Evolutionary conservation across 2,329 filamentous ascomycete genomes (phyloP), one percentile per base, ranked within the genome.

Genomic region (Pseudomassariella vexata): DNA sequence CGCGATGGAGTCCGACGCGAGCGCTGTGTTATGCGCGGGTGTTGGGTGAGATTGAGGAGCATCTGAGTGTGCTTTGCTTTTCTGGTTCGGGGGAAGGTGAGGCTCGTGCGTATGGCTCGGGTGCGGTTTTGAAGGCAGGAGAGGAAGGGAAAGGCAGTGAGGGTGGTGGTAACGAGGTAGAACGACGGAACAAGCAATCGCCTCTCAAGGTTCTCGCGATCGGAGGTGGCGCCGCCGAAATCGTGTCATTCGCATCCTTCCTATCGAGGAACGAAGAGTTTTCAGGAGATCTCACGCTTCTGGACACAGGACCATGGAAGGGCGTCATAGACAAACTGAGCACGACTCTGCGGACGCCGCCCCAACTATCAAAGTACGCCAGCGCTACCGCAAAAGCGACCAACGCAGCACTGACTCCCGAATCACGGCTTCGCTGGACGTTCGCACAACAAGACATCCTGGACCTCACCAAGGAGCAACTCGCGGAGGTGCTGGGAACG

Each of bases 1-100:
- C 86, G 33, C 68, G 92, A 47, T 98, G 90, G 89, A 95, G 88
- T 57, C 85, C 90, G 2, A 83, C 84, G 32, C 71, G 92, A 32
- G 84, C 88, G 1, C 62, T 96, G 32, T 86, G 82, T 41, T 96
- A 96, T 59, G 66, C 77, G n/a, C 52, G 60, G 3, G 59, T 79
- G n/a, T 55, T 82, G 22, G 37, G 56, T 29, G 50, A 48, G 6
- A 49, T 75, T 9, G 38, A 41, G 8, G 37, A 41, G 2, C 44
- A 66, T 18, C 40, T 68, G 3, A 44, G 53, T 17, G 38, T 34
- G 18, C 46, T 63, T 29, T 18, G 53, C 5, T 29, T 28, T 4
- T 37, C 18, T 3, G 19, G 25, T 12, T 19, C 37, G n/a, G 21
- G 30, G 5, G 28, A 30, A 3, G 23, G 19, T 12, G 32, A 35